Evolutionary conservation across 2,329 filamentous ascomycete species (phyloP).

Genomic region (Talaromyces atroroseus): DNA sequence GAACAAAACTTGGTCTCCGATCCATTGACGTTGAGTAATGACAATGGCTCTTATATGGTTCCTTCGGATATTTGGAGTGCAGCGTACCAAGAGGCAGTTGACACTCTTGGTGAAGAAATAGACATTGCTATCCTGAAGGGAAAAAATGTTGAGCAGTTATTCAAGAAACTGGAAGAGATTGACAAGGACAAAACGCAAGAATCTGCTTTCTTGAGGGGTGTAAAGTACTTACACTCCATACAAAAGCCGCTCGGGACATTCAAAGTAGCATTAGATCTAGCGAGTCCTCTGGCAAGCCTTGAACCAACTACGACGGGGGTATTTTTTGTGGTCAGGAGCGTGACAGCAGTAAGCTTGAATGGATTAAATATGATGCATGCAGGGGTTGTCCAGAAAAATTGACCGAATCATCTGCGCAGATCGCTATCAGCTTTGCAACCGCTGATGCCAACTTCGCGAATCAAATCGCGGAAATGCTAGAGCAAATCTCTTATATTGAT

Average conservation of each 20-base stretch:
- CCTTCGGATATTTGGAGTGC: slow-evolving; percentile 23
- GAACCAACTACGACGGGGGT: slow-evolving; percentile 21
- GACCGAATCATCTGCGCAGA: slow-evolving; percentile 15
- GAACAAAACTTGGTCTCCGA: too few relatives aligned
- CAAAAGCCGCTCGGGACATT: neutral
- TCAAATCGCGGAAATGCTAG: slow-evolving; percentile 23
- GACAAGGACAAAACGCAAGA: slow-evolving; percentile 18
- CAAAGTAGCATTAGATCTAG: slow-evolving; percentile 16
- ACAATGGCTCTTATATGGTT: too few relatives aligned
- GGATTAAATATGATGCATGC: too few relatives aligned
- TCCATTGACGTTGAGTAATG: too few relatives aligned
- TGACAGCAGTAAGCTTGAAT: slow-evolving; percentile 21
- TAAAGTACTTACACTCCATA: slow-evolving; percentile 15
- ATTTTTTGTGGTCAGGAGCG: slow-evolving; percentile 21
- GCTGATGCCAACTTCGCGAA: slow-evolving; percentile 15
- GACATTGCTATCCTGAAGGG: slow-evolving; percentile 22
- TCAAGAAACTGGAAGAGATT: slow-evolving; percentile 22
- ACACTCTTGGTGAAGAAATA: slow-evolving; percentile 21
- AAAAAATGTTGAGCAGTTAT: slow-evolving; percentile 21
- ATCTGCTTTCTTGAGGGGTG: slow-evolving; percentile 18
- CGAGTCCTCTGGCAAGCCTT: slow-evolving; percentile 27
- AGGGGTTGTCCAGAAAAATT: too few relatives aligned
- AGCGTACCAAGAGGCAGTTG: slow-evolving; percentile 25
- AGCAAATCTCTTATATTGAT: slow-evolving; percentile 27
- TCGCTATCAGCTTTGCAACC: slow-evolving; percentile 23